Percentiles rank a stretch among this genome's conserved stretches.
Conservation (phyloP, 176 grass and related monocot species). For the Urochloa ruziziensis region DNA sequence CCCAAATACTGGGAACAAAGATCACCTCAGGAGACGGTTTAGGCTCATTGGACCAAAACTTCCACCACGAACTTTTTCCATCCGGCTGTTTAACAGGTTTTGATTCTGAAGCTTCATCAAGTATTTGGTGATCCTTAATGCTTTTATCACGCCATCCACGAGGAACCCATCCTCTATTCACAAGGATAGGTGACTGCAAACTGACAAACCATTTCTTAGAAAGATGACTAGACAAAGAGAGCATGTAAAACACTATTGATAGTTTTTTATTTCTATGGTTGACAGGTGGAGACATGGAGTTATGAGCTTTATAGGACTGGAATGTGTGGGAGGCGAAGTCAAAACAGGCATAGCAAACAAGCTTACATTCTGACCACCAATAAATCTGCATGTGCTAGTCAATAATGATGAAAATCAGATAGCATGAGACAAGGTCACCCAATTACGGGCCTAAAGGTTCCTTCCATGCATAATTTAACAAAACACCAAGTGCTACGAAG, state of each 20-base stretch:
- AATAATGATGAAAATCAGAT: conserved; percentile 13
- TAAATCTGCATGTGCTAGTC: neutral
- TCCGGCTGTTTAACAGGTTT: conserved; percentile 23
- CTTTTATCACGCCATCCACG: conserved; percentile 72
- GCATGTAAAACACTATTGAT: conserved; percentile 1
- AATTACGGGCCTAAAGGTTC: neutral
- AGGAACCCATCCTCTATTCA: conserved; percentile 98
- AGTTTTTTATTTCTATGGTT: neutral
- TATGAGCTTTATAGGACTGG: neutral
- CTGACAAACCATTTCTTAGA: conserved; percentile 70
- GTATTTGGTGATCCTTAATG: conserved; percentile 35
- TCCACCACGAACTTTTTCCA: conserved; percentile 76
- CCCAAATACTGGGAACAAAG: conserved; percentile 4
- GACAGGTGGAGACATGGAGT: neutral
- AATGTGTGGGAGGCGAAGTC: neutral
- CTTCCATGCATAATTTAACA: neutral
- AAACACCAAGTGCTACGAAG: too few relatives aligned
- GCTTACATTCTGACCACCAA: neutral
- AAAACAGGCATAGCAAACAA: neutral
- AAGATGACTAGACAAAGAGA: conserved; percentile 5
- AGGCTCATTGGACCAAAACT: conserved; percentile 75
- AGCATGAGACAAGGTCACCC: neutral
- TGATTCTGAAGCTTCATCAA: conserved; percentile 38
- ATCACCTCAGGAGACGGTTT: conserved; percentile 53
- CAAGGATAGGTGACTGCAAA: conserved; percentile 78